Percentiles rank a stretch among this genome's conserved stretches.
Conservation (phyloP, 768 basidiomycete genomes). For the Obba rivulosa region DNA sequence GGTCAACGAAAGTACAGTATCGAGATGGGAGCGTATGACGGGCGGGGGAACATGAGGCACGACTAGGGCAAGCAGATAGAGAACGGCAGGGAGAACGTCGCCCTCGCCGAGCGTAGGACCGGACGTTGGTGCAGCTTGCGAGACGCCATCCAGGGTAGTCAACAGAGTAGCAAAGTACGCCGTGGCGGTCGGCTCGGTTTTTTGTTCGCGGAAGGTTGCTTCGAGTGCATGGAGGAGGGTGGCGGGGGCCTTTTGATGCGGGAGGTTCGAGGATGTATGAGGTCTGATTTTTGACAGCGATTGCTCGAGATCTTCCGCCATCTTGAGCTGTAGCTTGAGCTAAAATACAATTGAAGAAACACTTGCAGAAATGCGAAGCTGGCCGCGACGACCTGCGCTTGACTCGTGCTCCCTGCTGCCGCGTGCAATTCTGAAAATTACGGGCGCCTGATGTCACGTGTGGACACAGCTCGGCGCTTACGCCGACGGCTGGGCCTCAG, state of each 20-base stretch:
- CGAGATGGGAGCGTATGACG: constrained; percentile 75
- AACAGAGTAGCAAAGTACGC: constrained; percentile 94
- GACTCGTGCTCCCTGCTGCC: too few relatives aligned
- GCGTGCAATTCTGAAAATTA: too few relatives aligned
- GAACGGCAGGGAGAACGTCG: constrained; percentile 74
- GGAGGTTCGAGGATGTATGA: constrained; percentile 72
- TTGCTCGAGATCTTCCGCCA: constrained; percentile 38
- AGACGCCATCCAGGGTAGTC: constrained; percentile 75
- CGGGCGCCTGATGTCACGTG: too few relatives aligned
- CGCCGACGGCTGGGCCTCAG: too few relatives aligned
- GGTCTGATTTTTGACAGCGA: constrained; percentile 82
- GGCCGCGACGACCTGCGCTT: too few relatives aligned
- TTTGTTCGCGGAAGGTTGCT: constrained; percentile 66
- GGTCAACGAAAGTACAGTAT: constrained; percentile 65
- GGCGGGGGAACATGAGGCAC: constrained; percentile 71
- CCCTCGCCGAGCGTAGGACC: constrained; percentile 47
- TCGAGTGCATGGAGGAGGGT: constrained; percentile 82
- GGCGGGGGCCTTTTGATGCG: constrained; percentile 88
- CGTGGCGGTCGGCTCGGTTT: constrained; percentile 64
- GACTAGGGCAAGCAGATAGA: constrained; percentile 80
- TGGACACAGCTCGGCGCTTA: too few relatives aligned
- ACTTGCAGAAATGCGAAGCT: too few relatives aligned
- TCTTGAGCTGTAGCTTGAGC: constrained; percentile 1
- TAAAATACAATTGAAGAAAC: background rate
- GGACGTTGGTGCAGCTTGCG: constrained; percentile 48